Evolutionary conservation across 2,329 filamentous ascomycete species (phyloP).

Genomic region (Colletotrichum higginsianum): DNA sequence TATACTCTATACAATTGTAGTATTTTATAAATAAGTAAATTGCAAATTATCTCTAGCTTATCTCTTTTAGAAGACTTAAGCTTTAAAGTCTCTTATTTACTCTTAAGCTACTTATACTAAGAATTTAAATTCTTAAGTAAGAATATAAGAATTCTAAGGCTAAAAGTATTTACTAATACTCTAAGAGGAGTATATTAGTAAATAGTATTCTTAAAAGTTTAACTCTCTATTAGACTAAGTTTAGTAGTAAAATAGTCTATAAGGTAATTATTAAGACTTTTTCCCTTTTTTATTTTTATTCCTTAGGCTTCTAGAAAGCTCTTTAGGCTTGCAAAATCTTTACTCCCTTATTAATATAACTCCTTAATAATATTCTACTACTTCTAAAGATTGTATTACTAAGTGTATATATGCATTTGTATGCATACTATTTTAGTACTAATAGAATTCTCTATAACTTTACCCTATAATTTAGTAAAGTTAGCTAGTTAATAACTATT

Average conservation of each 20-base stretch:
- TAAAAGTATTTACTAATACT: no score
- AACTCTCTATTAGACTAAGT: conserved; percentile 16
- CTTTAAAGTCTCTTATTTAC: no score
- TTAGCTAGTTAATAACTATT: neutral
- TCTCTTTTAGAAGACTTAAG: no score
- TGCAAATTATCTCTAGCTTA: no score
- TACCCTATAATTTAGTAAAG: neutral
- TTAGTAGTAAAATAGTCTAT: neutral
- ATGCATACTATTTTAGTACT: neutral
- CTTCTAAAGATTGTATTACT: neutral
- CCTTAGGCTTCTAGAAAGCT: neutral
- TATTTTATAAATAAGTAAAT: no score
- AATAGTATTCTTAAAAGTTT: conserved; percentile 55
- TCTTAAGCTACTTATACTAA: no score
- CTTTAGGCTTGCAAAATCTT: neutral
- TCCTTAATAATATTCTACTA: neutral
- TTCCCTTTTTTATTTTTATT: neutral
- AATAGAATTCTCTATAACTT: neutral
- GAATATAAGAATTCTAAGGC: no score
- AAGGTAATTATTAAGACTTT: neutral
- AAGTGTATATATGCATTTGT: neutral
- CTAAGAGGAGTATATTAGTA: conserved; percentile 46
- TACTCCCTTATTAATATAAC: neutral
- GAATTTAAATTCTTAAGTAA: no score
- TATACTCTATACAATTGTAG: no score